phyloP scores from a whole-genome alignment of 768 basidiomycete genomes.

The Mycena kentingensis region DNA sequence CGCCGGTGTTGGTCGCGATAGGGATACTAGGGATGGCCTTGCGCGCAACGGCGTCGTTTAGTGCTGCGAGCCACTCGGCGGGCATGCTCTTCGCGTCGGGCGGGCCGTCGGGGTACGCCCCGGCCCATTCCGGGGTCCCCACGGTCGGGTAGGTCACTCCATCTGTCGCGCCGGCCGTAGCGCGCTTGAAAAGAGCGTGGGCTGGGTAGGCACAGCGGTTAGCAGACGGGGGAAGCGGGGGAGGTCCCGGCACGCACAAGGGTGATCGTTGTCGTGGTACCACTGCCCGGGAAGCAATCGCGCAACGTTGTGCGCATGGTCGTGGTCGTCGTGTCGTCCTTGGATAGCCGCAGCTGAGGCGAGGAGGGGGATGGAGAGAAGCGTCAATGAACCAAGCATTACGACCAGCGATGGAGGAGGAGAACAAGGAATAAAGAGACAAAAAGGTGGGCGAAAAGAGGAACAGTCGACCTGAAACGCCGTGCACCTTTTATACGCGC shows the following conservation, averaged over 20 bases:
- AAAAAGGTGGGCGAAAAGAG: background rate
- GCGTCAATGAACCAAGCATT: background rate
- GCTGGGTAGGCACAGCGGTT: background rate
- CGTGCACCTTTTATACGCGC: too few species aligned
- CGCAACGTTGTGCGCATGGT: background rate
- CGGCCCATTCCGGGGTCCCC: slow-evolving; percentile 7
- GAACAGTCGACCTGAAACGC: too few species aligned
- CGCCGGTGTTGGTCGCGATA: slow-evolving; percentile 39
- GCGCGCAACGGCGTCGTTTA: slow-evolving; percentile 63
- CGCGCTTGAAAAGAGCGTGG: slow-evolving; percentile 64
- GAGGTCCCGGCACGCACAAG: background rate
- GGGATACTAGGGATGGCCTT: slow-evolving; percentile 77
- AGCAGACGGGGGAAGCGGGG: background rate
- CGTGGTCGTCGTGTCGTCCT: background rate
- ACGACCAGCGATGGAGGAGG: slow-evolving; percentile 1
- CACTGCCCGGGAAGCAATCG: slow-evolving; percentile 46
- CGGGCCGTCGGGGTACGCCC: background rate
- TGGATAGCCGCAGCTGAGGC: background rate
- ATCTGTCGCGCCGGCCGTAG: slow-evolving; percentile 35
- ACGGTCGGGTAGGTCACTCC: slow-evolving; percentile 13
- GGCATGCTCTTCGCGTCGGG: slow-evolving; percentile 7
- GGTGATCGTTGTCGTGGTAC: slow-evolving; percentile 63
- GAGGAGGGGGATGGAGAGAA: background rate
- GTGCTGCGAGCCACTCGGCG: slow-evolving; percentile 32
- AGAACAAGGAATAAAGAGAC: background rate